These are phyloP conservation scores for Artemisia tridentata DNA, from an alignment of 129 eudicot genomes.

Conservation along the genomic window DNA sequence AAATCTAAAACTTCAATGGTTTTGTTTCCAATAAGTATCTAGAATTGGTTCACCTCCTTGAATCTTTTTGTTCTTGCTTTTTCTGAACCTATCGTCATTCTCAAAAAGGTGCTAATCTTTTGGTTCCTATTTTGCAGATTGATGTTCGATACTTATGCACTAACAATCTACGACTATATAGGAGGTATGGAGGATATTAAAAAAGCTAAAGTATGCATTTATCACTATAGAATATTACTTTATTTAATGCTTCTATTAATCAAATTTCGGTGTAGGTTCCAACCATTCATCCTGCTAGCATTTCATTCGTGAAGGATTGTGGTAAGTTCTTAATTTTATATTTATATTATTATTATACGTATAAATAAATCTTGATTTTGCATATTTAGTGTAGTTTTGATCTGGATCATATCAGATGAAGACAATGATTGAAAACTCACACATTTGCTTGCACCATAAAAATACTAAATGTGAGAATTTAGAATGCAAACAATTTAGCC, in stretches of 20 bases:
- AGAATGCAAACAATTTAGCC: too few species aligned
- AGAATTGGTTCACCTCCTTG: too few species aligned
- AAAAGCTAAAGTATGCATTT: slow-evolving; percentile 74
- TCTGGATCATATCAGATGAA: too few species aligned
- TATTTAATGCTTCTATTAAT: slow-evolving; percentile 12
- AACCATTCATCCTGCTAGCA: slow-evolving; percentile 55
- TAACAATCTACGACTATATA: slow-evolving; percentile 66
- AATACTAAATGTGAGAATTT: too few species aligned
- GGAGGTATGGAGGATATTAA: slow-evolving; percentile 72
- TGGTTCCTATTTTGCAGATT: slow-evolving; percentile 44
- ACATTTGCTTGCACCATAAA: too few species aligned
- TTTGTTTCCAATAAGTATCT: too few species aligned
- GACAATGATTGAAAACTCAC: too few species aligned
- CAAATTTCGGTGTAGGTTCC: slow-evolving; percentile 43
- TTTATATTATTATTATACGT: too few species aligned
- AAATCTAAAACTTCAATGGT: too few species aligned
- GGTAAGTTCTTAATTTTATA: slow-evolving; percentile 40
- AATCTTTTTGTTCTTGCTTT: too few species aligned
- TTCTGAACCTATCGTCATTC: not conserved
- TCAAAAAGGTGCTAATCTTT: slow-evolving; percentile 3
- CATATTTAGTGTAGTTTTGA: too few species aligned
- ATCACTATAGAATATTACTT: slow-evolving; percentile 18
- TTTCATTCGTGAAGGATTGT: slow-evolving; percentile 61
- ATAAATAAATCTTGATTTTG: too few species aligned
- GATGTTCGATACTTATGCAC: slow-evolving; percentile 76